Conservation (phyloP, 768 basidiomycete genomes). For the Nevesoporus exiguus region DNA sequence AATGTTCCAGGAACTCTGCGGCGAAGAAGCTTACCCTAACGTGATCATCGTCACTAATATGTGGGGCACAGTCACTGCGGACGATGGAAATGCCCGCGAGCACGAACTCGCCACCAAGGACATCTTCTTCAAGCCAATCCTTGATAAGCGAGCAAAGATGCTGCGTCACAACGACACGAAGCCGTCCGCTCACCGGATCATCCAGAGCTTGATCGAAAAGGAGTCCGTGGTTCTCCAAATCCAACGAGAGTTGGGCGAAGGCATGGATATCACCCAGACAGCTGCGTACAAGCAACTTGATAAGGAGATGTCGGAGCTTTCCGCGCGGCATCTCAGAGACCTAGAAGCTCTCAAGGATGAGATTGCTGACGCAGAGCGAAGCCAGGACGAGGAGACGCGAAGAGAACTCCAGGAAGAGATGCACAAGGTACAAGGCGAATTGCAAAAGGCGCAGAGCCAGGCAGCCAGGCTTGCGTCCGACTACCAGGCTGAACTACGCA, state of each 20-base stretch:
- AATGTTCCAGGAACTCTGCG: slow-evolving; percentile 53
- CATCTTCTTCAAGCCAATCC: slow-evolving; percentile 49
- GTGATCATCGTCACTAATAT: slow-evolving; percentile 53
- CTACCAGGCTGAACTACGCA: slow-evolving; percentile 34
- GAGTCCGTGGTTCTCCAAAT: slow-evolving; percentile 46
- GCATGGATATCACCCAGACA: slow-evolving; percentile 50
- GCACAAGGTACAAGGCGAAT: slow-evolving; percentile 29
- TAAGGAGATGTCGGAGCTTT: slow-evolving; percentile 45
- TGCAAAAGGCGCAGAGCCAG: slow-evolving; percentile 29
- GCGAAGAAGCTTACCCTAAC: slow-evolving; percentile 46
- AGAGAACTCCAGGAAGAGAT: slow-evolving; percentile 43
- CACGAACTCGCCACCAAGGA: slow-evolving; percentile 38
- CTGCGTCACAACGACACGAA: slow-evolving; percentile 41
- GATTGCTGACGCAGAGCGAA: slow-evolving; percentile 43
- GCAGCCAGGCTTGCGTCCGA: slow-evolving; percentile 31
- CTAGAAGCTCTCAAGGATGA: slow-evolving; percentile 45
- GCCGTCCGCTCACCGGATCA: slow-evolving; percentile 44
- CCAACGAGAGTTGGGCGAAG: slow-evolving; percentile 50
- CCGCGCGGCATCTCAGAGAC: slow-evolving; percentile 44
- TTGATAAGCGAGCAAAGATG: slow-evolving; percentile 44
- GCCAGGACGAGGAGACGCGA: slow-evolving; percentile 46
- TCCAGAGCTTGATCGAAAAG: slow-evolving; percentile 41
- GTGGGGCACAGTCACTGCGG: slow-evolving; percentile 43
- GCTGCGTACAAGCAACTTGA: slow-evolving; percentile 51
- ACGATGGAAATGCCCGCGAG: slow-evolving; percentile 41